Conservation (phyloP, 805 yeast genomes). For the Candida hungchunana region DNA sequence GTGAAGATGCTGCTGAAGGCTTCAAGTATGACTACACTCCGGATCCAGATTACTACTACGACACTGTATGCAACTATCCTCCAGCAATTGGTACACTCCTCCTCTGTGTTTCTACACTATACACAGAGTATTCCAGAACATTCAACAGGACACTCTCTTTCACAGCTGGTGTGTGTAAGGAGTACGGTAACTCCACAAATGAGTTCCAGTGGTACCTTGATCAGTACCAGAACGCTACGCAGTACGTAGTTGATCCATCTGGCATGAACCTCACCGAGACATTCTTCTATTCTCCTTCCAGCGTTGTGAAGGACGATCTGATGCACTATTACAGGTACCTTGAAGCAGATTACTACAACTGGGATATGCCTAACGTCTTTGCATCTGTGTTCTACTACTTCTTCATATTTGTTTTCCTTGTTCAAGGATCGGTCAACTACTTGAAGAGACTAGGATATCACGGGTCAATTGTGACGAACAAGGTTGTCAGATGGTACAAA, state of each 20-base stretch:
- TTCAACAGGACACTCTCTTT: slow-evolving; percentile 12
- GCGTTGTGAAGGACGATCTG: slow-evolving; percentile 1
- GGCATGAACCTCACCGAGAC: slow-evolving; percentile 7
- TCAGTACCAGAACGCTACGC: slow-evolving; percentile 30
- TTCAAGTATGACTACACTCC: slow-evolving; percentile 4
- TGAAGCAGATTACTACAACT: slow-evolving; percentile 13
- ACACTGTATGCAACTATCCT: slow-evolving; percentile 12
- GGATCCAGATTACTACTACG: slow-evolving; percentile 1
- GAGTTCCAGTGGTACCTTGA: slow-evolving; percentile 19
- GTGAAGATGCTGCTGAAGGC: slow-evolving; percentile 1
- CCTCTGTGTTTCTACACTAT: slow-evolving; percentile 7
- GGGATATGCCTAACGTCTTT: slow-evolving; percentile 20
- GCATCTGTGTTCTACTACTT: slow-evolving; percentile 33
- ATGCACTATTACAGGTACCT: slow-evolving; percentile 3
- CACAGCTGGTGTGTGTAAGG: background rate
- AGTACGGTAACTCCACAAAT: slow-evolving; percentile 1
- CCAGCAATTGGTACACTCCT: slow-evolving; percentile 16
- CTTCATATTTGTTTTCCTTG: slow-evolving; percentile 37
- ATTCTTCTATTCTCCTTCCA: slow-evolving; percentile 13
- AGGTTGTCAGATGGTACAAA: slow-evolving; percentile 17
- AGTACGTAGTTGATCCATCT: slow-evolving; percentile 12
- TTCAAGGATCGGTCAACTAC: slow-evolving; percentile 32
- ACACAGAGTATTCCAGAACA: slow-evolving; percentile 8
- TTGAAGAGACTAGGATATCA: slow-evolving; percentile 24
- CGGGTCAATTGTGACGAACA: slow-evolving; percentile 11